phyloP scores from a whole-genome alignment of 306 rosid species.

The Mimosa pudica region DNA sequence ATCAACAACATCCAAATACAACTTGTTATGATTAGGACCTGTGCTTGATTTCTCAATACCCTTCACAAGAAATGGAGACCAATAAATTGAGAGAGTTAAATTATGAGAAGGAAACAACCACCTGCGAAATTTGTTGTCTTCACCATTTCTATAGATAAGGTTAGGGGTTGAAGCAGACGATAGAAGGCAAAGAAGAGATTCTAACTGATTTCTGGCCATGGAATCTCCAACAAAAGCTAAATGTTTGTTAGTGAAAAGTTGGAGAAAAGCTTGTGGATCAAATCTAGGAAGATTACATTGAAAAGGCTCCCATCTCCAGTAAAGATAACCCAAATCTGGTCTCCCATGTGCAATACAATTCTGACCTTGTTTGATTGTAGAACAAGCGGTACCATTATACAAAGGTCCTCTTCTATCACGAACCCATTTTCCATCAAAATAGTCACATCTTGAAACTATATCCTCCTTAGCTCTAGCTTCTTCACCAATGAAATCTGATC shows the following conservation, averaged over 20 bases:
- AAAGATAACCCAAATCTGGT: conserved; percentile 63
- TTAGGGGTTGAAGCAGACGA: conserved; percentile 59
- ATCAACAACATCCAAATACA: conserved; percentile 70
- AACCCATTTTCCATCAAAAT: conserved; percentile 73
- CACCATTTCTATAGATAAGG: conserved; percentile 56
- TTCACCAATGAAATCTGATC: conserved; percentile 47
- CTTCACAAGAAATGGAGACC: conserved; percentile 90
- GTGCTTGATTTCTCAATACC: conserved; percentile 69
- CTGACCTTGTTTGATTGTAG: conserved; percentile 75
- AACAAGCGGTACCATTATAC: conserved; percentile 80
- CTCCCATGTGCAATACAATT: conserved; percentile 81
- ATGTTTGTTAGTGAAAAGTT: conserved; percentile 60
- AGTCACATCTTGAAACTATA: conserved; percentile 53
- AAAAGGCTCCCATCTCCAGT: conserved; percentile 84
- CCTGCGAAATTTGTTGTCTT: conserved; percentile 67
- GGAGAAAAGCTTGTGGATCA: conserved; percentile 67
- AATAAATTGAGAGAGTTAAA: conserved; percentile 60
- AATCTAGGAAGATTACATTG: conserved; percentile 76
- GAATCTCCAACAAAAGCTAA: conserved; percentile 92
- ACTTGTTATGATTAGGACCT: conserved; percentile 54
- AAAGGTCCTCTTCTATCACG: conserved; percentile 65
- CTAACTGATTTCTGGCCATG: conserved; percentile 96
- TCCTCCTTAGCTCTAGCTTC: conserved; percentile 34
- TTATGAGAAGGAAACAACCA: conserved; percentile 76
- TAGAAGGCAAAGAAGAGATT: conserved; percentile 87